Base-by-base conservation (phyloP, 495 filamentous ascomycete genomes). In the Lasiosphaeria miniovina region DNA sequence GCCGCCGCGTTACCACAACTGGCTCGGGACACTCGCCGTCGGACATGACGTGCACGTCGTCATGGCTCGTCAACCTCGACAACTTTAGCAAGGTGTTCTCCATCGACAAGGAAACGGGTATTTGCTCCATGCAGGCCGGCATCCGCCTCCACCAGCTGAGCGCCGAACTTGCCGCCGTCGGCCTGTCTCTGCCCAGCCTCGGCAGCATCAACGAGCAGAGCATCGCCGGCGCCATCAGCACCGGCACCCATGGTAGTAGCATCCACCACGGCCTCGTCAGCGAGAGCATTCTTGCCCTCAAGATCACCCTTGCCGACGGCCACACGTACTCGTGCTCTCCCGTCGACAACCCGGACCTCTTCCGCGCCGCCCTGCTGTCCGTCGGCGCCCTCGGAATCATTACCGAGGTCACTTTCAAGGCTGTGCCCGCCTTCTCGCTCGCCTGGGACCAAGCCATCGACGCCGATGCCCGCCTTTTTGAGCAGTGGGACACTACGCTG, bases 151-250 rank as follows among this genome's bases (percentile, higher is more conserved):
- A 81, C 59, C 77, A 88, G 51, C 78, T 98, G 50, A 83, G 87
- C 36, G 74, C 77, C 15, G 82, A 83, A 58, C 80, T 96, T 54
- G 88, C 88, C 55, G 82, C 85, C 54, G 68, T 85, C 60, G 90
- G 90, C 7, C 79, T 96, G 57, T 87, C 90, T 10, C 82, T 98
- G 80, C 88, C 88, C 24, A 96, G 91, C 67, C 78, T 98, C 52
- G 94, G 94, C 8, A 96, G 91, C 71, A 98, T 98, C 68, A 91
- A 96, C 65, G 83, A 91, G 61, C 94, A 98, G 78, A 93, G 89
- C 53, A 87, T 98, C 64, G 94, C 90, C 11, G 94, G 94, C 31
- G 94, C 92, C 33, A 93, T 98, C 51, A 83, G 88, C 41, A 98
- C 94, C 10, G 91, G 88, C 34, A 98, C 94, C 1, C 94, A 98